A percentile compares a stretch with the other conserved stretches of the same genome.
Evolutionary conservation across 1,284 basidiomycete genomes (phyloP).

Genomic region (Lentinus polychrous): DNA sequence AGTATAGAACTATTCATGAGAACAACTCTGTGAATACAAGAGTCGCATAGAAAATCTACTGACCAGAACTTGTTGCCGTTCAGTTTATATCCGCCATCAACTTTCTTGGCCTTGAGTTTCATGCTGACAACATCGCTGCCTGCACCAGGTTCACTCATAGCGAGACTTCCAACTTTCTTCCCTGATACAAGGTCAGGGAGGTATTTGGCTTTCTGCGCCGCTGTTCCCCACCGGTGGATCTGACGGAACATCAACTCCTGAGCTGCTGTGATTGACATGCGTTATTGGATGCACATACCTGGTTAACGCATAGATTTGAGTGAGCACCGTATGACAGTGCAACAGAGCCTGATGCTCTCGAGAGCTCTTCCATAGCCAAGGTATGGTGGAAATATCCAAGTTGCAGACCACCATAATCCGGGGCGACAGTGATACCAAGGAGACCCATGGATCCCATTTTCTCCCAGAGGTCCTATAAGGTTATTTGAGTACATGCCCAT

Average conservation of each 20-base stretch:
- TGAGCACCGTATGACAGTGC: slow-evolving; percentile 93
- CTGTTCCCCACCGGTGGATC: slow-evolving; percentile 84
- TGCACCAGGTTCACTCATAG: slow-evolving; percentile 89
- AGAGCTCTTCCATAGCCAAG: slow-evolving; percentile 90
- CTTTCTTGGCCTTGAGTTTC: slow-evolving; percentile 74
- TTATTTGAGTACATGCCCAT: neutral
- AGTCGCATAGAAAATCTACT: slow-evolving; percentile 16
- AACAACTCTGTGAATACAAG: neutral
- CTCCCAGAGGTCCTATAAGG: slow-evolving; percentile 74
- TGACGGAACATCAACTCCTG: slow-evolving; percentile 22
- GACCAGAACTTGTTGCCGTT: slow-evolving; percentile 94
- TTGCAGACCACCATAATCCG: slow-evolving; percentile 73
- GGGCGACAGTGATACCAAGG: slow-evolving; percentile 77
- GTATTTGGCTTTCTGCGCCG: slow-evolving; percentile 82
- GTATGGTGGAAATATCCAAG: slow-evolving; percentile 86
- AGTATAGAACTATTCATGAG: slow-evolving; percentile 3
- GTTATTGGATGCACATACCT: slow-evolving; percentile 13
- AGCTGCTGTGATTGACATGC: too few species aligned
- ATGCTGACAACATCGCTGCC: slow-evolving; percentile 94
- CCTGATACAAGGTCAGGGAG: slow-evolving; percentile 81
- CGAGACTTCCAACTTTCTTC: slow-evolving; percentile 82
- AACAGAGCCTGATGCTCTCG: slow-evolving; percentile 83
- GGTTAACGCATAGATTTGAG: slow-evolving; percentile 87
- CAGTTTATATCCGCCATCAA: slow-evolving; percentile 68
- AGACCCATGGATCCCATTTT: slow-evolving; percentile 86